Evolutionary conservation across 805 yeast genomes (phyloP), one percentile per base, ranked within the genome.

Genomic region (Diddensiella transvaalensis): DNA sequence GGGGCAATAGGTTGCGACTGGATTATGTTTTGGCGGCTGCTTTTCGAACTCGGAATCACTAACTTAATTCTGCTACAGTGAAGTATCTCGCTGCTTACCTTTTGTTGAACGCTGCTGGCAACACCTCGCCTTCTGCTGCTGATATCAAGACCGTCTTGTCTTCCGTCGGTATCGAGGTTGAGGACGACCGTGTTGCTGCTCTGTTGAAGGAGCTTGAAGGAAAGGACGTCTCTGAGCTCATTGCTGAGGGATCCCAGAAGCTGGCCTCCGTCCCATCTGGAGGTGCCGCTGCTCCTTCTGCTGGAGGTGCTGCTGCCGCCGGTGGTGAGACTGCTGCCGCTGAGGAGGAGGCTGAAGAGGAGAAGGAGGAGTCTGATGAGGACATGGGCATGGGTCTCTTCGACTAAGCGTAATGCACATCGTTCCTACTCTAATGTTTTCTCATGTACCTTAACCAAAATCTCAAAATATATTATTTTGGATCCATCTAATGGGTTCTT

Each of bases 71-170:
- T n/a, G n/a, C n/a, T n/a, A n/a, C 46, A 71, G 79, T 89, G 97
- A 93, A 89, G 87, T 91, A 91, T 84, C 85, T 93, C 79, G 99
- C 99, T 78, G 98, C 99, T 76, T 93, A 93, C 82, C 85, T 93
- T 77, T 85, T 91, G 78, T 83, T 93, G 77, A 89, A 85, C 79
- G 89, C 93, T 74, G 96, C 96, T 76, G 99, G 98, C 74, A 83
- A 82, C 80, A 73, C 89, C 72, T 70, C 93, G 67, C 98, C 99
- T 77, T 78, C 96, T 64, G 95, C 96, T 65, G 82, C 85, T 69
- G 91, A 88, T 75, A 80, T 93, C 80, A 77, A 87, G 76, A 67
- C 84, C 64, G 85, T 93, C 68, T 83, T 93, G 71, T 85, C 87
- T 71, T 78, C 98, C 52, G 98, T 91, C 67, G 97, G 97, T 75